Evolutionary conservation across 495 filamentous ascomycete species (phyloP).

Genomic region (Penicillium cosmopolitanum): DNA sequence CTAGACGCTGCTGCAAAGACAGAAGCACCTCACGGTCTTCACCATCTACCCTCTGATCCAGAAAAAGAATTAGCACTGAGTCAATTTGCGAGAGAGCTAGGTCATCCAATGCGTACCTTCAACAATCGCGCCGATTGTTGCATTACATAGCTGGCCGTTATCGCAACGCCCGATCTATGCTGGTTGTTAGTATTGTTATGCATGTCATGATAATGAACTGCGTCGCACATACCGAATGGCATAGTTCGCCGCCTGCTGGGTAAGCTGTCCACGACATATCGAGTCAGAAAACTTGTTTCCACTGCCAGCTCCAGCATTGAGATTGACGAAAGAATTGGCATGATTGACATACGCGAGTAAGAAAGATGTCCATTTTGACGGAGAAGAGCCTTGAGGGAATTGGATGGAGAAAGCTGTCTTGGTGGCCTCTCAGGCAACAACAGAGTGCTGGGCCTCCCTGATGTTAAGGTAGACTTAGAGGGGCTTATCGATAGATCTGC

Average conservation of each 20-base stretch:
- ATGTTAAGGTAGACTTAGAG: slow-evolving; percentile 13
- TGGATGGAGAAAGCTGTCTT: too few relatives aligned
- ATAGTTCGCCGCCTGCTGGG: slow-evolving; percentile 88
- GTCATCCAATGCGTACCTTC: slow-evolving; percentile 55
- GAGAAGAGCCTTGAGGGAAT: background rate
- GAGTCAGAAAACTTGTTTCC: background rate
- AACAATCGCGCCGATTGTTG: slow-evolving; percentile 79
- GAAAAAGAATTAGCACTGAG: slow-evolving; percentile 15
- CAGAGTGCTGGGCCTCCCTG: too few relatives aligned
- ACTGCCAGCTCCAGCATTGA: background rate
- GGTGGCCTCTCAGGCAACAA: too few relatives aligned
- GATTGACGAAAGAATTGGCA: background rate
- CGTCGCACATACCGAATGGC: slow-evolving; percentile 63
- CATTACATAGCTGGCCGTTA: slow-evolving; percentile 86
- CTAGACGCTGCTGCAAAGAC: slow-evolving; percentile 70
- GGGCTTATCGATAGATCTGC: slow-evolving; percentile 45
- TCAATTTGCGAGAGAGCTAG: slow-evolving; percentile 2
- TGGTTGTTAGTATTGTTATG: slow-evolving; percentile 1
- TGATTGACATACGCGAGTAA: slow-evolving; percentile 59
- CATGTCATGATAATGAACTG: background rate
- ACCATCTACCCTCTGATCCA: slow-evolving; percentile 66
- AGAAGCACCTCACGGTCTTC: slow-evolving; percentile 71
- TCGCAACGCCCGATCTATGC: slow-evolving; percentile 77
- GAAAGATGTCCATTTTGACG: slow-evolving; percentile 74
- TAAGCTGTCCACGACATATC: slow-evolving; percentile 51